These are phyloP conservation scores for Leptomonas pyrrhocoris DNA, from an alignment of 208 protist genomes.

Conservation along the genomic window DNA sequence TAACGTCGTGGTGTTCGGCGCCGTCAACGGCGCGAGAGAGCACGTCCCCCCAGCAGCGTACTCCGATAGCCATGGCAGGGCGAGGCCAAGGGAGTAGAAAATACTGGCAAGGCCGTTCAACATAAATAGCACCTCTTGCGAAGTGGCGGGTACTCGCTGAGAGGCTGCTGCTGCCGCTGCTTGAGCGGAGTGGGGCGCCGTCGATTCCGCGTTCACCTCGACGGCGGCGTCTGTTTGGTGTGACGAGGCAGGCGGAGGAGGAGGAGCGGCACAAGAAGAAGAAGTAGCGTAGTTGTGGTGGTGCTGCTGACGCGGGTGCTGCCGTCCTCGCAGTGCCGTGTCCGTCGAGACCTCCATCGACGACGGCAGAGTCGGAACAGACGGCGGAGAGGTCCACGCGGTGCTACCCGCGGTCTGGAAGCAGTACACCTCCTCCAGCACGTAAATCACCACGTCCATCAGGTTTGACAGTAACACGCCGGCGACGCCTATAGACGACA, in stretches of 20 bases:
- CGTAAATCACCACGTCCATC: conserved; percentile 54
- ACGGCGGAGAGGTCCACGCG: neutral
- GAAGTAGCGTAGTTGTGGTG: too few relatives aligned
- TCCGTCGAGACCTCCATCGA: too few relatives aligned
- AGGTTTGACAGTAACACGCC: conserved; percentile 42
- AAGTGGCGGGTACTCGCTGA: conserved; percentile 5
- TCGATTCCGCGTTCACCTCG: too few relatives aligned
- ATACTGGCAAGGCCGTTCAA: conserved; percentile 30
- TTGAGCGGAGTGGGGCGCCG: too few relatives aligned
- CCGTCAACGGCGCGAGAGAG: neutral
- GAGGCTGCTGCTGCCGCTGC: too few relatives aligned
- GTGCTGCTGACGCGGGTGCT: too few relatives aligned
- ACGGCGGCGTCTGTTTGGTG: too few relatives aligned
- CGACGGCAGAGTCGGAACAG: neutral
- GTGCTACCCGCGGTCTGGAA: conserved; percentile 25
- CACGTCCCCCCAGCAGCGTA: neutral
- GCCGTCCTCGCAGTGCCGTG: too few relatives aligned
- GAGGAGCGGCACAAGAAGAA: too few relatives aligned
- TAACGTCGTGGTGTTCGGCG: neutral
- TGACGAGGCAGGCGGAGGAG: too few relatives aligned
- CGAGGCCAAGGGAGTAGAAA: conserved; percentile 23
- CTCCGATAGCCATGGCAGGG: conserved; percentile 25
- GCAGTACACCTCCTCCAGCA: conserved; percentile 60
- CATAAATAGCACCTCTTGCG: conserved; percentile 40
- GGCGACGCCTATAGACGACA: conserved; percentile 33